Conservation (phyloP, 129 eudicot genomes). For the Sambucus nigra region DNA sequence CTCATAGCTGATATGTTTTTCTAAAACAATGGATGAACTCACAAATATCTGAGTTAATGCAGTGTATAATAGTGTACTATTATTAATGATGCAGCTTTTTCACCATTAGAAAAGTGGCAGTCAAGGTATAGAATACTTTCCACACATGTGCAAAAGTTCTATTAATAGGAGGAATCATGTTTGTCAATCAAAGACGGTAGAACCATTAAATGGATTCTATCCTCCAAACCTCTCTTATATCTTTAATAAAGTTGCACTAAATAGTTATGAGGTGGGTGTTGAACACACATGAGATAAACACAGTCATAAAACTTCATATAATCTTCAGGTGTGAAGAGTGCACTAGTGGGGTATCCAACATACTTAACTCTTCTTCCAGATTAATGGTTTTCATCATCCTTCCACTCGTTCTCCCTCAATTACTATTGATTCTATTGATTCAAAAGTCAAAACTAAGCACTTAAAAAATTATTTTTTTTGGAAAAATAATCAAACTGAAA, state of each 20-base stretch:
- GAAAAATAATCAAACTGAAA: too few relatives aligned
- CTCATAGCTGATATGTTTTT: too few relatives aligned
- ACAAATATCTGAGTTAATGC: too few relatives aligned
- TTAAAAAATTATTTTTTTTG: too few relatives aligned
- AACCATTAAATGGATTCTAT: conserved; percentile 33
- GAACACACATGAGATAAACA: conserved; percentile 46
- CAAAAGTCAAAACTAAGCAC: too few relatives aligned
- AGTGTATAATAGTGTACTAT: too few relatives aligned
- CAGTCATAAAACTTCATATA: conserved; percentile 43
- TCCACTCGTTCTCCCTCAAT: conserved; percentile 7
- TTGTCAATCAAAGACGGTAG: conserved; percentile 39
- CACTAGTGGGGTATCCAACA: conserved; percentile 27
- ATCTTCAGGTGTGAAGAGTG: conserved; percentile 33
- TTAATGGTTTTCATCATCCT: conserved; percentile 22
- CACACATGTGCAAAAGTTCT: conserved; percentile 40
- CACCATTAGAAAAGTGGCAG: conserved; percentile 26
- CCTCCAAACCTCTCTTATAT: conserved; percentile 29
- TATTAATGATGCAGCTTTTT: conserved; percentile 21
- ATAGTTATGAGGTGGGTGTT: conserved; percentile 25
- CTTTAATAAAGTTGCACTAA: conserved; percentile 29
- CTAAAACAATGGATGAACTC: too few relatives aligned
- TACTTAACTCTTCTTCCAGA: conserved; percentile 27
- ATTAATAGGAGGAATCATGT: conserved; percentile 16
- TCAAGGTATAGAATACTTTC: conserved; percentile 44
- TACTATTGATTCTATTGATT: conserved; percentile 1